Conservation (phyloP, 169 alveolate genomes). For the Cryptosporidium baileyi region DNA sequence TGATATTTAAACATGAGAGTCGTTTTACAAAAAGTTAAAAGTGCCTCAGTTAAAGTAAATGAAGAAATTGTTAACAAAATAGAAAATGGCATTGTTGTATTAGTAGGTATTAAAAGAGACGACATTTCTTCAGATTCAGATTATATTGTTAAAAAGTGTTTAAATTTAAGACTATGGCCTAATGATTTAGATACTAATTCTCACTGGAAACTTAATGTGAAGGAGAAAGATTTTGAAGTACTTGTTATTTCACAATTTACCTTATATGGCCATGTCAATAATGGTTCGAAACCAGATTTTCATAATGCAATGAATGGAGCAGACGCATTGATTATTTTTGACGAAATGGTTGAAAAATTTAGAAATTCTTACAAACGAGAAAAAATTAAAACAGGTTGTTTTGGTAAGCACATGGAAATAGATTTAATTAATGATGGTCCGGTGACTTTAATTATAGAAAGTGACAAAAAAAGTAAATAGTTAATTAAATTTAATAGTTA, state of each 20-base stretch:
- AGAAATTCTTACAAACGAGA: slow-evolving; percentile 79
- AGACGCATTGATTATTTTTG: slow-evolving; percentile 84
- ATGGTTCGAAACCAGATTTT: slow-evolving; percentile 92
- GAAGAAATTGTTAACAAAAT: slow-evolving; percentile 81
- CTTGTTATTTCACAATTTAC: slow-evolving; percentile 90
- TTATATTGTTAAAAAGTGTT: slow-evolving; percentile 80
- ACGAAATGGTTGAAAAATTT: slow-evolving; percentile 80
- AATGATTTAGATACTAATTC: slow-evolving; percentile 73
- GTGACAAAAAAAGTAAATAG: slow-evolving; percentile 9
- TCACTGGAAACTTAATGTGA: slow-evolving; percentile 86
- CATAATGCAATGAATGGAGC: slow-evolving; percentile 90
- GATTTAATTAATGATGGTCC: slow-evolving; percentile 91
- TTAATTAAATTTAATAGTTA: background rate
- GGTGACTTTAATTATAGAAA: slow-evolving; percentile 83
- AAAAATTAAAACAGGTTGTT: slow-evolving; percentile 85
- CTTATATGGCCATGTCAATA: slow-evolving; percentile 84
- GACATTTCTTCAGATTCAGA: slow-evolving; percentile 78
- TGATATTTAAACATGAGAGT: slow-evolving; percentile 78
- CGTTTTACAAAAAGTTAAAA: slow-evolving; percentile 83
- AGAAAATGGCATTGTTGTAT: slow-evolving; percentile 84
- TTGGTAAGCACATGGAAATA: slow-evolving; percentile 89
- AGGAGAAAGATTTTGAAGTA: slow-evolving; percentile 82
- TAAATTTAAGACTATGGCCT: slow-evolving; percentile 85
- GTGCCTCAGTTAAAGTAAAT: slow-evolving; percentile 82
- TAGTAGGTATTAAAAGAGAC: slow-evolving; percentile 82